Evolutionary conservation across 768 basidiomycete genomes (phyloP).

Genomic region (Phallus indusiatus): DNA sequence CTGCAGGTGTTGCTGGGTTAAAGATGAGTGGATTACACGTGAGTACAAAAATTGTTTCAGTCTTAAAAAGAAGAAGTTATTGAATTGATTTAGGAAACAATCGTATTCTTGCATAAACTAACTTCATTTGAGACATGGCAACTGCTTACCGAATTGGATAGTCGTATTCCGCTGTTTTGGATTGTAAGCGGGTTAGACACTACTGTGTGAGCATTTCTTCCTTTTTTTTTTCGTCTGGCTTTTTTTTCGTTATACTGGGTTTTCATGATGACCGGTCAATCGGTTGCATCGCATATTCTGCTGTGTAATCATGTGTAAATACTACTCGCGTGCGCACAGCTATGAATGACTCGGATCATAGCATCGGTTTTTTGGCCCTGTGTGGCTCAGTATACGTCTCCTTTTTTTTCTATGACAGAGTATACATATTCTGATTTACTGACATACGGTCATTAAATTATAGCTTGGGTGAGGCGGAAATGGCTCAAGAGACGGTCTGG

Average conservation of each 20-base stretch:
- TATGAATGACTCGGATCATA: too few species aligned
- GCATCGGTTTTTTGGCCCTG: too few species aligned
- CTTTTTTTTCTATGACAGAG: too few species aligned
- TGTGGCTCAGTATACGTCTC: too few species aligned
- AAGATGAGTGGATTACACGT: conserved; percentile 56
- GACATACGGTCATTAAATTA: background rate
- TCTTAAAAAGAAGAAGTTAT: background rate
- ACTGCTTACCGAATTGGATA: conserved; percentile 30
- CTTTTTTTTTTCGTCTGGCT: background rate
- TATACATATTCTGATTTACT: too few species aligned
- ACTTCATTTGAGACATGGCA: conserved; percentile 27
- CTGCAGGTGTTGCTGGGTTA: conserved; percentile 36
- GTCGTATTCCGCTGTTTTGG: conserved; percentile 43
- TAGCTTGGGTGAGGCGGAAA: conserved; percentile 9
- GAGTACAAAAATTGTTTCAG: background rate
- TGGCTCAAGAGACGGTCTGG: conserved; percentile 21
- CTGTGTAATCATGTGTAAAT: too few species aligned
- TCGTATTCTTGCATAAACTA: conserved; percentile 43
- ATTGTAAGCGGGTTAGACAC: conserved; percentile 39
- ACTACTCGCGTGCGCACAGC: too few species aligned
- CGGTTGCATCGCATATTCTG: too few species aligned
- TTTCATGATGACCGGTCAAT: background rate
- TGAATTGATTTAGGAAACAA: conserved; percentile 35
- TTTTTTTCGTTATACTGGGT: background rate
- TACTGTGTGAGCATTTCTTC: conserved; percentile 23